A percentile compares a stretch with the other conserved stretches of the same genome.
These are phyloP conservation scores for Microsporum ferrugineum DNA, from an alignment of 2,329 filamentous ascomycete genomes.

Conservation along the genomic window DNA sequence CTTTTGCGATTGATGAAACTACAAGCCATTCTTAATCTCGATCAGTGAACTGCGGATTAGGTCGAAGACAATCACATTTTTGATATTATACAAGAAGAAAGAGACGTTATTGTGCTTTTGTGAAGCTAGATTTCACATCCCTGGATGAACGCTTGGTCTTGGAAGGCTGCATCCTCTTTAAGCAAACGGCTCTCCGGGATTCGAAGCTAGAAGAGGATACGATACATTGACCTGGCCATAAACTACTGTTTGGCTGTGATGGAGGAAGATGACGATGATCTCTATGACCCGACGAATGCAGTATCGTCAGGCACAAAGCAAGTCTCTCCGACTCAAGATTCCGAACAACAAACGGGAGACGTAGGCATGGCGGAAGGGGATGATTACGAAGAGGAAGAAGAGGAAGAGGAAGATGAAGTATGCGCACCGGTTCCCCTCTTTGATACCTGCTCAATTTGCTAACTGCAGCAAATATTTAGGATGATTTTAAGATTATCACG, in stretches of 20 bases:
- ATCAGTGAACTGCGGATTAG: too few species aligned
- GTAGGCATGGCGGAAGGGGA: slow-evolving; percentile 27
- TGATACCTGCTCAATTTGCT: background rate
- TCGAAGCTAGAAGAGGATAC: background rate
- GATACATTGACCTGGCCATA: background rate
- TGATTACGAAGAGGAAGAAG: slow-evolving; percentile 31
- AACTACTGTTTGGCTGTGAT: slow-evolving; percentile 16
- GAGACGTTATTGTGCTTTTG: background rate
- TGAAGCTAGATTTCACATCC: background rate
- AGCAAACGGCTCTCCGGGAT: background rate
- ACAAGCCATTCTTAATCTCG: too few species aligned
- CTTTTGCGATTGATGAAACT: too few species aligned
- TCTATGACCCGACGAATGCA: slow-evolving; percentile 34
- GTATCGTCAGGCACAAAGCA: slow-evolving; percentile 25
- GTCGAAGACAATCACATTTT: too few species aligned
- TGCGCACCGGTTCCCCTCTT: slow-evolving; percentile 10
- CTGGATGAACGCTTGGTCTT: background rate
- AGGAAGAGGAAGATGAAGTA: slow-evolving; percentile 31
- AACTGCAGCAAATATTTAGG: slow-evolving; percentile 20
- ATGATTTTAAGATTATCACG: slow-evolving; percentile 41
- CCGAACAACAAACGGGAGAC: slow-evolving; percentile 19
- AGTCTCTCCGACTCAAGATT: slow-evolving; percentile 19
- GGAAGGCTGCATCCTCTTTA: background rate
- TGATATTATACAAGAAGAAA: too few species aligned
- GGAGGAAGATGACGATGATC: slow-evolving; percentile 39